These are phyloP conservation scores for Candida verbasci DNA, from an alignment of 805 yeast species.

Conservation along the genomic window DNA sequence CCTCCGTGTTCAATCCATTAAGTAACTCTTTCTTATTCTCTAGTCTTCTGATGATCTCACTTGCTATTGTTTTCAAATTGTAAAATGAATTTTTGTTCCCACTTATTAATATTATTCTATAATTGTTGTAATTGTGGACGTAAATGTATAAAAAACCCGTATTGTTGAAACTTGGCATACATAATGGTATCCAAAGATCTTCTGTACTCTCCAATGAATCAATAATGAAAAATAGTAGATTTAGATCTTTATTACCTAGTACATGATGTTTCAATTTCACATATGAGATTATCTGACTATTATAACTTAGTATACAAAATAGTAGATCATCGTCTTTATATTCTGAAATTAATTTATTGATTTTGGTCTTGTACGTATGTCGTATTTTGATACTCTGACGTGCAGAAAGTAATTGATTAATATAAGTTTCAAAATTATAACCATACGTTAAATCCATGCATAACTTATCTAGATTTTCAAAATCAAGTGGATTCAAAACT, in stretches of 20 bases:
- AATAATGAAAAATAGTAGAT: constrained; percentile 67
- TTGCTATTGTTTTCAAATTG: constrained; percentile 61
- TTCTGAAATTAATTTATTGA: constrained; percentile 41
- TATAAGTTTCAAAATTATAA: constrained; percentile 20
- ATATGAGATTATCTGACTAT: constrained; percentile 61
- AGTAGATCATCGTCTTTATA: constrained; percentile 47
- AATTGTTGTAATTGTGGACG: constrained; percentile 39
- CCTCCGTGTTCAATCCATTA: constrained; percentile 6
- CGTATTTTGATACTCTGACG: constrained; percentile 43
- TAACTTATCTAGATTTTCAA: constrained; percentile 63
- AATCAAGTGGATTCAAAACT: constrained; percentile 70
- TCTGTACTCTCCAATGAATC: constrained; percentile 41
- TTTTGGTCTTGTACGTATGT: constrained; percentile 50
- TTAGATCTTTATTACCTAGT: constrained; percentile 81
- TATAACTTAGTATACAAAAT: constrained; percentile 69
- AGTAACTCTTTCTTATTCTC: constrained; percentile 18
- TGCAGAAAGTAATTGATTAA: constrained; percentile 22
- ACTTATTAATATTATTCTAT: constrained; percentile 47
- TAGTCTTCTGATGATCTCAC: constrained; percentile 40
- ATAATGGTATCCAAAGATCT: constrained; percentile 91
- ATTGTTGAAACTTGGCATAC: constrained; percentile 85
- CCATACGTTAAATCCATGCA: constrained; percentile 35
- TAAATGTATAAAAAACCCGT: constrained; percentile 85
- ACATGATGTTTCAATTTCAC: constrained; percentile 72
- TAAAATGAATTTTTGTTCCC: constrained; percentile 78